phyloP scores from a whole-genome alignment of 768 basidiomycete species.

The Infundibulicybe gibba region DNA sequence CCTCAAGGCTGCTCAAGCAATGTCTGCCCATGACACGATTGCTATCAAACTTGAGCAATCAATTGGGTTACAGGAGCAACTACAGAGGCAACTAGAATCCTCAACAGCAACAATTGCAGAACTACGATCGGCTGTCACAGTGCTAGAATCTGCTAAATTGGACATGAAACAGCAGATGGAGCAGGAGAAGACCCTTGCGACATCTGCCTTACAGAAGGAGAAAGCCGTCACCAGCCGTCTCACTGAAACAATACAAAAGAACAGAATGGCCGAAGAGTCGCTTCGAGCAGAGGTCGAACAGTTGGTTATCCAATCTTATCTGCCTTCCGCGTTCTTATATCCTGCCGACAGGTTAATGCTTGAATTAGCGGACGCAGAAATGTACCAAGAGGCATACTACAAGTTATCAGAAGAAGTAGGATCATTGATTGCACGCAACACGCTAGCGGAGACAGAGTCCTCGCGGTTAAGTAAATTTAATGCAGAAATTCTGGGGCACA shows the following conservation, averaged over 20 bases:
- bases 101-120: no score
- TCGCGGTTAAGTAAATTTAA: slow-evolving; percentile 76
- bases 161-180: slow-evolving; percentile 23
- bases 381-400: slow-evolving; percentile 71
- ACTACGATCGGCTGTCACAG: no score
- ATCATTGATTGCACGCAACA: slow-evolving; percentile 63
- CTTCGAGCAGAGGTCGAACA: slow-evolving; percentile 64
- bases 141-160: slow-evolving; percentile 2
- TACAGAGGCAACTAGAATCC: no score
- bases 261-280: slow-evolving; percentile 62
- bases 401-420: slow-evolving; percentile 61
- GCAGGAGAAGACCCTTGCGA: slow-evolving; percentile 22
- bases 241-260: slow-evolving; percentile 46
- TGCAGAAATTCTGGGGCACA: slow-evolving; percentile 80
- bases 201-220: slow-evolving; percentile 39
- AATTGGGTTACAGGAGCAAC: no score
- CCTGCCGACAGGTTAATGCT: slow-evolving; percentile 27
- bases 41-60: no score
- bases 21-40: no score
- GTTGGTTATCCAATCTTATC: slow-evolving; percentile 36
- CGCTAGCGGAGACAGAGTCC: slow-evolving; percentile 79
- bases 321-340: not conserved
- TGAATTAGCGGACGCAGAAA: slow-evolving; percentile 58
- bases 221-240: slow-evolving; percentile 32
- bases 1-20: no score